Evolutionary conservation across 1,284 basidiomycete genomes (phyloP).

Genomic region (Trichosporon coremiiforme): DNA sequence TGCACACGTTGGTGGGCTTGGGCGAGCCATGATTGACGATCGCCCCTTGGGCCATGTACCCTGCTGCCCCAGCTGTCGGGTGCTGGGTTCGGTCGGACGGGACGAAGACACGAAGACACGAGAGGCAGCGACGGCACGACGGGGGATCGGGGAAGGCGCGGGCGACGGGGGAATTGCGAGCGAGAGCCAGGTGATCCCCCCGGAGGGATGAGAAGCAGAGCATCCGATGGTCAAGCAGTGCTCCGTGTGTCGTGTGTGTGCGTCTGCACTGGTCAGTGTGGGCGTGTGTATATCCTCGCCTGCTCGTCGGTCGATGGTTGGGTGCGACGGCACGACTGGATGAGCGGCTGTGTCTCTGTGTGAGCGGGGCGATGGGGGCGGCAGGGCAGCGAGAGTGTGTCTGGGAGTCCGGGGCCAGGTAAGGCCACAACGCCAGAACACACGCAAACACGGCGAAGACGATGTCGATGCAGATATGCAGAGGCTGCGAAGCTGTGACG

Average conservation of each 20-base stretch:
- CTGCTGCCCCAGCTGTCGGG: background rate
- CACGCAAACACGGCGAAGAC: constrained; percentile 5
- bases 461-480: background rate
- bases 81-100: background rate
- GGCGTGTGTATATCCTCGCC: background rate
- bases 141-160: background rate
- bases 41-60: background rate
- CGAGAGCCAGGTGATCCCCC: background rate
- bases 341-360: background rate
- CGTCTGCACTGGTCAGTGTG: background rate
- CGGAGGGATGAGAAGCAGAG: background rate
- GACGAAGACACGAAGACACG: constrained; percentile 4
- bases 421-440: background rate
- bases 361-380: background rate
- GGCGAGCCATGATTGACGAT: constrained; percentile 15
- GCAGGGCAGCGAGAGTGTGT: background rate
- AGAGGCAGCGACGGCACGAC: background rate
- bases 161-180: background rate
- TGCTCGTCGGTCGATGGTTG: constrained; percentile 2
- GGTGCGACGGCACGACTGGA: background rate
- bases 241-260: background rate
- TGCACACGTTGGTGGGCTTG: constrained; percentile 6
- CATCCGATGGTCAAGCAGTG: background rate
- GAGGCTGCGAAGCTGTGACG: background rate
- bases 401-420: background rate